Percentiles rank a stretch among this genome's conserved stretches.
These are phyloP conservation scores for Eimeria maxima DNA, from an alignment of 169 alveolate species.

Conservation along the genomic window DNA sequence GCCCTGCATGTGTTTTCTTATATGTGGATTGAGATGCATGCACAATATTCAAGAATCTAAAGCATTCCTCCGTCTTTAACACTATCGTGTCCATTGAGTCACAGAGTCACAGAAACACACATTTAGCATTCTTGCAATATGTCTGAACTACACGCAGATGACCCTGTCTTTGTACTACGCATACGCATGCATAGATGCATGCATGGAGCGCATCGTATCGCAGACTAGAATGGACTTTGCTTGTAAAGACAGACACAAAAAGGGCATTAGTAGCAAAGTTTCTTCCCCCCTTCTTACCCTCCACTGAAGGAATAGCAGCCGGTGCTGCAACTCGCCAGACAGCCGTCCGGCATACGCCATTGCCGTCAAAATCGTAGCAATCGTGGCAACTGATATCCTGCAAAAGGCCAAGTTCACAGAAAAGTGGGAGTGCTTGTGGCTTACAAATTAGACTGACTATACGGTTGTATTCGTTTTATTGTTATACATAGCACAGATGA, in stretches of 20 bases:
- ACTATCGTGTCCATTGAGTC: background rate
- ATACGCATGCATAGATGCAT: background rate
- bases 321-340: conserved; percentile 77
- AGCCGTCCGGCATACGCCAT: conserved; percentile 72
- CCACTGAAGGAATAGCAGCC: conserved; percentile 74
- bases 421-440: background rate
- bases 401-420: background rate
- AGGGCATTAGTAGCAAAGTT: no score
- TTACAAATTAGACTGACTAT: background rate
- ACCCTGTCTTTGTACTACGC: background rate
- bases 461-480: no score
- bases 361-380: conserved; percentile 8
- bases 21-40: background rate
- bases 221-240: background rate
- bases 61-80: background rate
- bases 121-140: background rate
- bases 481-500: no score
- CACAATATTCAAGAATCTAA: background rate
- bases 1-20: background rate
- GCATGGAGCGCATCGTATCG: background rate
- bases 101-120: background rate
- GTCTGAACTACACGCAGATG: background rate
- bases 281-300: conserved; percentile 18
- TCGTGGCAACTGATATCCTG: conserved; percentile 42
- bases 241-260: background rate